Evolutionary conservation across 2,329 filamentous ascomycete genomes (phyloP), one percentile per base, ranked within the genome.

Genomic region (Alternaria dauci): DNA sequence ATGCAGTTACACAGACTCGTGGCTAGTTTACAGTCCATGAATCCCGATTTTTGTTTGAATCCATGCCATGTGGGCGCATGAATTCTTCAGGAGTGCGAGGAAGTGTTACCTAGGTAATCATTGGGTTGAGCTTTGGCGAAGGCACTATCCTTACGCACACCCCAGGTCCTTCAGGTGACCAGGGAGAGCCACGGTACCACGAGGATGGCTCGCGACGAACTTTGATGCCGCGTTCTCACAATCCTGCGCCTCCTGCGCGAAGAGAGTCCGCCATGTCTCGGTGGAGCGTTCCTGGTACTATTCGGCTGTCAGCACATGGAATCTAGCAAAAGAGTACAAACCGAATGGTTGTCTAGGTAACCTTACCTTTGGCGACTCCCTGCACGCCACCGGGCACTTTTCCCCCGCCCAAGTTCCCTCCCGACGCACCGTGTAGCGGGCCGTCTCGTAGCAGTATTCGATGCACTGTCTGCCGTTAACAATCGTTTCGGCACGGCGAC

Each of bases 81-180:
- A 0, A 8, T 9, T 14, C 12, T 18, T 9, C 0, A 0, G 7
- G 0, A 14, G 36, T 39, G 36, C 36, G 14, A 38, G 16, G 16
- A 39, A n/a, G 18, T 9, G 36, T 9, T 18, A 39, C 36, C 9
- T 0, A 11, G n/a, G n/a, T n/a, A 14, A 36, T 23, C 20, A 23
- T 23, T 23, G 4, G 20, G 20, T 23, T 23, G 20, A 23, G 20
- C 20, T 23, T 36, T 9, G 34, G 28, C 4, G 32, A 36, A 20
- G 0, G n/a, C 8, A 9, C 36, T 11, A 11, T 39, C 36, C 36
- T 9, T 39, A 20, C n/a, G 8, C 8, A 39, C 36, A 39, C 18
- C 28, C 18, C 4, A 48, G 44, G 7, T 48, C 2, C 28, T 34
- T 20, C 44, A 48, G 8, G 8, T 48, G 18, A 23, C 1, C 2